Evolutionary conservation across 2,329 filamentous ascomycete species (phyloP).

Genomic region (Metarhizium guizhouense): DNA sequence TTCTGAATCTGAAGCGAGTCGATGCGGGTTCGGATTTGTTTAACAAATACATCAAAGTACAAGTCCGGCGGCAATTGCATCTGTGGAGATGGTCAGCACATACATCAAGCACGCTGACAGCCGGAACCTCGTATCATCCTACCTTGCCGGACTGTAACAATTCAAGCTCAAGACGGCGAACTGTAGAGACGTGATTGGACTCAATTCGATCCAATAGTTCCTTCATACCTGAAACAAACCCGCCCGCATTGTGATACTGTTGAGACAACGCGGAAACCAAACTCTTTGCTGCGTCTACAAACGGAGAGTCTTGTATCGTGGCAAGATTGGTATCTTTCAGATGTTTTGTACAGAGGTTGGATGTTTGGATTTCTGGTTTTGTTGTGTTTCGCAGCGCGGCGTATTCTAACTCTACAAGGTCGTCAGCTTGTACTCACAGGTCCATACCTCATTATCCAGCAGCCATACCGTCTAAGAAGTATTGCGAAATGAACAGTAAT

Average conservation of each 20-base stretch:
- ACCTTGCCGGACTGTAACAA: conserved; percentile 43
- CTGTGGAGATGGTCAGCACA: conserved; percentile 18
- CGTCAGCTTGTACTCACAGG: not conserved
- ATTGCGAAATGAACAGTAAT: conserved; percentile 31
- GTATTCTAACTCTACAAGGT: conserved; percentile 36
- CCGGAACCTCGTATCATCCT: conserved; percentile 8
- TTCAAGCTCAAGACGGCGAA: conserved; percentile 41
- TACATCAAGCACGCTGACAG: no score
- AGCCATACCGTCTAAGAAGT: conserved; percentile 42
- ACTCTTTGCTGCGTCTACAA: conserved; percentile 24
- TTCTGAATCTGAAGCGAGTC: conserved; percentile 24
- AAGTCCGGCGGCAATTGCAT: conserved; percentile 23
- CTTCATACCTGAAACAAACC: conserved; percentile 24
- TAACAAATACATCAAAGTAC: conserved; percentile 34
- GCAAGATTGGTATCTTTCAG: conserved; percentile 21
- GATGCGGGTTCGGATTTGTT: conserved; percentile 30
- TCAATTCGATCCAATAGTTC: conserved; percentile 26
- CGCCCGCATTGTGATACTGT: conserved; percentile 21
- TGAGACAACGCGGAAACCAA: conserved; percentile 28
- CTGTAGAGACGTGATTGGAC: conserved; percentile 27
- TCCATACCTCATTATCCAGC: not conserved
- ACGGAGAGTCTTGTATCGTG: conserved; percentile 18
- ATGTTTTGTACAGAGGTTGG: conserved; percentile 34
- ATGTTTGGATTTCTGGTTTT: conserved; percentile 25
- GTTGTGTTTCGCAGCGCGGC: conserved; percentile 25